Percentiles rank a stretch among this genome's conserved stretches.
These are phyloP conservation scores for Phytopythium helicoides DNA, from an alignment of 352 stramenopile species.

Conservation along the genomic window DNA sequence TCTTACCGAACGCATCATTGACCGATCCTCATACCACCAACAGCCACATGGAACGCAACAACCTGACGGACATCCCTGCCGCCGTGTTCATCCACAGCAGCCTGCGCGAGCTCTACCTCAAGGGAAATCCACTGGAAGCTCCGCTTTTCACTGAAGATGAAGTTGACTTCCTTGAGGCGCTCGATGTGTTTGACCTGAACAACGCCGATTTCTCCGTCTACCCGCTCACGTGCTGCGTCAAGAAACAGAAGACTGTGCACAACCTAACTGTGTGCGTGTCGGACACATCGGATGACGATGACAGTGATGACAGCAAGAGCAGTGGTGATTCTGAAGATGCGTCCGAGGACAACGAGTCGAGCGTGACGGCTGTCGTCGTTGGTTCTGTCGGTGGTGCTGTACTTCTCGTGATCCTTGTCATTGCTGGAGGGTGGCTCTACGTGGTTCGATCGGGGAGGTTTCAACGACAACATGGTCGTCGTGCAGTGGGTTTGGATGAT, in stretches of 20 bases:
- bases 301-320: conserved; percentile 10
- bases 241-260: conserved; percentile 21
- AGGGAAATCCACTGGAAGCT: conserved; percentile 34
- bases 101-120: conserved; percentile 40
- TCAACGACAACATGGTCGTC: not conserved
- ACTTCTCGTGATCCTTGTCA: conserved; percentile 22
- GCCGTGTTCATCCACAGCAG: conserved; percentile 46
- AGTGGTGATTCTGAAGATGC: conserved; percentile 6
- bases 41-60: conserved; percentile 51
- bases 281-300: conserved; percentile 11
- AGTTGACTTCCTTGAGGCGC: conserved; percentile 20
- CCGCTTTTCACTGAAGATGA: conserved; percentile 43
- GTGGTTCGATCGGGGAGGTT: not conserved
- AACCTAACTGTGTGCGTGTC: conserved; percentile 26
- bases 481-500: conserved; percentile 2
- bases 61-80: conserved; percentile 42
- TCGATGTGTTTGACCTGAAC: conserved; percentile 31
- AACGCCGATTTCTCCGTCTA: conserved; percentile 28
- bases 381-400: conserved; percentile 35
- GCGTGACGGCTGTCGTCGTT: conserved; percentile 22
- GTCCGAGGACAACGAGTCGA: not conserved
- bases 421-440: conserved; percentile 21
- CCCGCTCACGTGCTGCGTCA: conserved; percentile 18
- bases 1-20: not conserved
- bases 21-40: not conserved